These are phyloP conservation scores for Suillus sp. DNA, from an alignment of 768 basidiomycete genomes.

Conservation along the genomic window DNA sequence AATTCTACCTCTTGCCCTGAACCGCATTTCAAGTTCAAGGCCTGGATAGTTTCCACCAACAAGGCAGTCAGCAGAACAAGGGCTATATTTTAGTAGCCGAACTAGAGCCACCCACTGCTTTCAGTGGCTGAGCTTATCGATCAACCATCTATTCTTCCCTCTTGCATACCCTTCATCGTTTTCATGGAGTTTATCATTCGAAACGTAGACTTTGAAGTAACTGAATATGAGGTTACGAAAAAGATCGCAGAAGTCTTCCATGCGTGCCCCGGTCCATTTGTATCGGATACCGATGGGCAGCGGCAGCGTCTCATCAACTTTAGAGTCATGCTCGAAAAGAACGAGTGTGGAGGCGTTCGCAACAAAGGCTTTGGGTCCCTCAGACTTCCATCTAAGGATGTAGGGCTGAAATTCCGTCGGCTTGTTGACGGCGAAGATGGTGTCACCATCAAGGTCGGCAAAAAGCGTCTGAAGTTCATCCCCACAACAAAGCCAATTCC, in stretches of 20 bases:
- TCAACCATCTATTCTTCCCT: conserved; percentile 1
- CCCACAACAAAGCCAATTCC: conserved; percentile 14
- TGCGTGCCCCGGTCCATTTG: conserved; percentile 30
- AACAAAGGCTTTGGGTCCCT: conserved; percentile 56
- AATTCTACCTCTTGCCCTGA: background rate
- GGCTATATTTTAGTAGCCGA: background rate
- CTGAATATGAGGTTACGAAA: conserved; percentile 58
- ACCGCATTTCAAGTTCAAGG: background rate
- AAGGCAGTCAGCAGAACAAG: too few species aligned
- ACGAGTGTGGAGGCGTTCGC: conserved; percentile 49
- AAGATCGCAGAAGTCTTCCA: conserved; percentile 60
- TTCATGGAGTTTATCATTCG: conserved; percentile 43
- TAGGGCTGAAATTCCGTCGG: conserved; percentile 50
- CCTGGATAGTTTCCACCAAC: background rate
- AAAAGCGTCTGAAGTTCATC: conserved; percentile 41
- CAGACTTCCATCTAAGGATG: conserved; percentile 24
- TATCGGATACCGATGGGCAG: conserved; percentile 18
- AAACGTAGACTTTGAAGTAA: conserved; percentile 40
- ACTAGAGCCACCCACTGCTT: background rate
- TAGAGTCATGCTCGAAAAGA: conserved; percentile 52
- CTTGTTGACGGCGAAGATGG: conserved; percentile 40
- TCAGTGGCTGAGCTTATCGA: conserved; percentile 3
- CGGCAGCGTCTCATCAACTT: conserved; percentile 54
- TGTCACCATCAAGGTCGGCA: conserved; percentile 42
- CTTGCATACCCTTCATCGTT: background rate